Evolutionary conservation across 192 early-diverging fungal species (phyloP), one percentile per base, ranked within the genome.

Genomic region (Coemansia sp.): DNA sequence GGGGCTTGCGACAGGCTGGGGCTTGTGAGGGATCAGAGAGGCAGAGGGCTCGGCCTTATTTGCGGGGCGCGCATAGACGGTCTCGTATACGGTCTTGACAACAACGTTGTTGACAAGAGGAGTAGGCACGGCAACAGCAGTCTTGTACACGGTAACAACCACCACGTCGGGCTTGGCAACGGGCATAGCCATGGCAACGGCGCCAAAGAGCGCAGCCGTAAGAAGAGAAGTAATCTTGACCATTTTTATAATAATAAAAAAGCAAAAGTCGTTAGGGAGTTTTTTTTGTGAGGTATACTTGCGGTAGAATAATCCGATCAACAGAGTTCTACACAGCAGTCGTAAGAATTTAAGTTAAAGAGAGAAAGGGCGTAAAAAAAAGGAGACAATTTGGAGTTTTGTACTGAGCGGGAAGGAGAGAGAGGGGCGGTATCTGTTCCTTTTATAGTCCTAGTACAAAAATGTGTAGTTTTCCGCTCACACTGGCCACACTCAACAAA

Each of bases 161-260:
- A 70, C 68, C 17, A 70, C 67, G 1, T 48, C 31, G 37, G 32
- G 53, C 45, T 66, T 57, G 23, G 48, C 46, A 27, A 73, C 38
- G 0, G 78, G 70, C 74, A 76, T 70, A 17, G 74, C 78, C 8
- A 64, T 38, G 27, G 68, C 74, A 27, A 73, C 37, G 39, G 74
- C 74, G 19, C 74, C 70, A 19, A 81, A 69, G 4, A 76, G 39
- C 8, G 78, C 62, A 8, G 70, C 74, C 5, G 75, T 23, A 67
- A 81, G 64, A n/a, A 73, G 34, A 4, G 70, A 72, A 29, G 70
- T 37, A 60, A 81, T 67, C 70, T 76, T 81, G 59, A 74, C 63
- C 69, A 75, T 76, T 55, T 46, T 73, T 44, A 11, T 15, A 36
- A 41, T 48, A 21, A 59, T 27, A 27, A 2, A 27, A 27, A 27